These are phyloP conservation scores for Guadua angustifolia DNA, from an alignment of 176 grass and related monocot genomes.

Conservation along the genomic window DNA sequence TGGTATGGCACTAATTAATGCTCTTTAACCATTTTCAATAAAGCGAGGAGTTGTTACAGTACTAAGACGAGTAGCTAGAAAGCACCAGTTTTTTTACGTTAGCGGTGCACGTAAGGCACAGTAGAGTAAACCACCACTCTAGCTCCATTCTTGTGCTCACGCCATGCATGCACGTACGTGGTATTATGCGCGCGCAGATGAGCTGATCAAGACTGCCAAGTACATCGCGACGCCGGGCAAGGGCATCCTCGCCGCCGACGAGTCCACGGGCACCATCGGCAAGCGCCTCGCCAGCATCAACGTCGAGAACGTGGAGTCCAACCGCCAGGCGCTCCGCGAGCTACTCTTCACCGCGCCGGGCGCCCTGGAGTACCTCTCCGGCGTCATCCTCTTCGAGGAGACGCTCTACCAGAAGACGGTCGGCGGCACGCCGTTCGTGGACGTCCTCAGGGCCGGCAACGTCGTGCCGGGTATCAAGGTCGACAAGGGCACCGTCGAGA, in stretches of 20 bases:
- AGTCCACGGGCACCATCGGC: slow-evolving; percentile 94
- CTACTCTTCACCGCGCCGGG: slow-evolving; percentile 77
- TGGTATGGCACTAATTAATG: too few species aligned
- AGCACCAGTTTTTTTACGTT: too few species aligned
- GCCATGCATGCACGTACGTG: neutral
- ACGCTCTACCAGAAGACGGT: slow-evolving; percentile 79
- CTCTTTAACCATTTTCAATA: too few species aligned
- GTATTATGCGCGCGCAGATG: slow-evolving; percentile 53
- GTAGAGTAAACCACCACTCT: too few species aligned
- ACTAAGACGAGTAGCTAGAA: too few species aligned
- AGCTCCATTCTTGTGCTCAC: neutral
- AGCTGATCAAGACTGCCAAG: slow-evolving; percentile 89
- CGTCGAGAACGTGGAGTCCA: slow-evolving; percentile 87
- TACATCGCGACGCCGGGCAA: slow-evolving; percentile 87
- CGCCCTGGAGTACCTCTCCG: slow-evolving; percentile 63
- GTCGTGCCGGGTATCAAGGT: slow-evolving; percentile 92
- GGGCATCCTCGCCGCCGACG: slow-evolving; percentile 84
- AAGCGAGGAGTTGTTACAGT: too few species aligned
- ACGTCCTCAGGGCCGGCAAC: slow-evolving; percentile 59
- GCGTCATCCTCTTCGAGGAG: slow-evolving; percentile 97
- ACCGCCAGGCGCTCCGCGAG: slow-evolving; percentile 87
- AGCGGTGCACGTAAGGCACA: too few species aligned
- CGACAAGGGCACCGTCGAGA: slow-evolving; percentile 89
- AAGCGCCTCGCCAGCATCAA: slow-evolving; percentile 92
- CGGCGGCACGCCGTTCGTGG: slow-evolving; percentile 71